A percentile compares a stretch with the other conserved stretches of the same genome.
Conservation (phyloP, 495 filamentous ascomycete genomes). For the Penicillium cinerascens region DNA sequence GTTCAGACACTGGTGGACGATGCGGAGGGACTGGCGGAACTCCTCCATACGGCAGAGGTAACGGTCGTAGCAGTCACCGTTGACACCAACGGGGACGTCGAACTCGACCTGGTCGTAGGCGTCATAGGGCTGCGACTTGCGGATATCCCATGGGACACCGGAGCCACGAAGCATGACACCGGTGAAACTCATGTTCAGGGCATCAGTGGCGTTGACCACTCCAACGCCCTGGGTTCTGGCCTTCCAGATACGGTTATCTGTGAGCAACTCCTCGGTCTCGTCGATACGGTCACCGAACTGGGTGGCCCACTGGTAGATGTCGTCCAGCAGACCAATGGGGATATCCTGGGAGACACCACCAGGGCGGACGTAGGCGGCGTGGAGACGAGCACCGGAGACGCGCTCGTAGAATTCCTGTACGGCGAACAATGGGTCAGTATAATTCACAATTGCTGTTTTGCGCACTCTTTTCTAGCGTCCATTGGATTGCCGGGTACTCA, state of each 20-base stretch:
- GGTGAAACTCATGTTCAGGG: slow-evolving; percentile 91
- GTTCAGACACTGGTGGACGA: slow-evolving; percentile 98
- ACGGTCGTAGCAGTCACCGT: slow-evolving; percentile 98
- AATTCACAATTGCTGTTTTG: background rate
- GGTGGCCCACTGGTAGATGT: slow-evolving; percentile 99
- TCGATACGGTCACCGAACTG: slow-evolving; percentile 99
- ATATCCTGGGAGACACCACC: slow-evolving; percentile 96
- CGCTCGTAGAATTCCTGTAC: slow-evolving; percentile 97
- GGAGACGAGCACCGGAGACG: slow-evolving; percentile 95
- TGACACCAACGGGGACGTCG: slow-evolving; percentile 92
- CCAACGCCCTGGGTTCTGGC: slow-evolving; percentile 87
- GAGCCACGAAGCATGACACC: slow-evolving; percentile 98
- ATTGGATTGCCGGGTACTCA: slow-evolving; percentile 35
- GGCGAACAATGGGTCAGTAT: background rate
- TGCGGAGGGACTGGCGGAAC: slow-evolving; percentile 94
- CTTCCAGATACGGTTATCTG: slow-evolving; percentile 99
- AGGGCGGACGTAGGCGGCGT: slow-evolving; percentile 96
- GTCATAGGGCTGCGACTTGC: slow-evolving; percentile 93
- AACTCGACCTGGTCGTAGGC: slow-evolving; percentile 98
- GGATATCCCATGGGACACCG: slow-evolving; percentile 96
- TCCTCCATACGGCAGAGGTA: slow-evolving; percentile 99
- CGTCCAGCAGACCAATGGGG: slow-evolving; percentile 90
- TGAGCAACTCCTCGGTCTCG: slow-evolving; percentile 97
- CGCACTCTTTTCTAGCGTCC: background rate
- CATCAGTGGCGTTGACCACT: slow-evolving; percentile 86